Conservation (phyloP, 2,329 filamentous ascomycete genomes). For the Monilinia fructicola region DNA sequence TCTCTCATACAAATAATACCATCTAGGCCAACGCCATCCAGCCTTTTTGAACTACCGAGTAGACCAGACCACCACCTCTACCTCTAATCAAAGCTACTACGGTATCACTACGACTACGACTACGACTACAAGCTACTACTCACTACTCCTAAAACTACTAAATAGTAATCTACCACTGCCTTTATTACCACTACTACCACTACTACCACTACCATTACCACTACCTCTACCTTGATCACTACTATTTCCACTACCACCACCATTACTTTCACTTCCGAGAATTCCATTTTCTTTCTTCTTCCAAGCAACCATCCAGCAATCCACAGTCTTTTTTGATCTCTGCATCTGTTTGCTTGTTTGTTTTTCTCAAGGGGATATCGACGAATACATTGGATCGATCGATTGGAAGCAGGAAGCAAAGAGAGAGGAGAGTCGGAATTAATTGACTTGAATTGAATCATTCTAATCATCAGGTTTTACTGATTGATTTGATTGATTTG, state of each 20-base stretch:
- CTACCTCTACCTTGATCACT: too few relatives aligned
- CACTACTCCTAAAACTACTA: too few relatives aligned
- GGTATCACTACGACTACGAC: not conserved
- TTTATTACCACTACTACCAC: not conserved
- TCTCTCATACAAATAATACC: not conserved
- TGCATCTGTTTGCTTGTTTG: not conserved
- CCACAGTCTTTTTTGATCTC: not conserved
- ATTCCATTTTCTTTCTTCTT: not conserved
- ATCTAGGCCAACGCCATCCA: conserved; percentile 1
- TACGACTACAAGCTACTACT: not conserved
- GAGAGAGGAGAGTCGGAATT: too few relatives aligned
- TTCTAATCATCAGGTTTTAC: too few relatives aligned
- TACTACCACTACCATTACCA: not conserved
- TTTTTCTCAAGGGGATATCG: not conserved
- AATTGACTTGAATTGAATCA: too few relatives aligned
- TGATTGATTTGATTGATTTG: too few relatives aligned
- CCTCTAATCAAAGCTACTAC: not conserved
- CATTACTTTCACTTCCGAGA: not conserved
- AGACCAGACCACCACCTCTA: not conserved
- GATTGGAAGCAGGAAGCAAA: too few relatives aligned
- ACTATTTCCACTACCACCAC: not conserved
- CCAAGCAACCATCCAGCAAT: not conserved
- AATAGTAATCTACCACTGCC: not conserved
- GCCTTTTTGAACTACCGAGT: not conserved
- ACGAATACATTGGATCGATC: too few relatives aligned